phyloP scores from a whole-genome alignment of 257 asterid species.

The Ophiorrhiza pumila region DNA sequence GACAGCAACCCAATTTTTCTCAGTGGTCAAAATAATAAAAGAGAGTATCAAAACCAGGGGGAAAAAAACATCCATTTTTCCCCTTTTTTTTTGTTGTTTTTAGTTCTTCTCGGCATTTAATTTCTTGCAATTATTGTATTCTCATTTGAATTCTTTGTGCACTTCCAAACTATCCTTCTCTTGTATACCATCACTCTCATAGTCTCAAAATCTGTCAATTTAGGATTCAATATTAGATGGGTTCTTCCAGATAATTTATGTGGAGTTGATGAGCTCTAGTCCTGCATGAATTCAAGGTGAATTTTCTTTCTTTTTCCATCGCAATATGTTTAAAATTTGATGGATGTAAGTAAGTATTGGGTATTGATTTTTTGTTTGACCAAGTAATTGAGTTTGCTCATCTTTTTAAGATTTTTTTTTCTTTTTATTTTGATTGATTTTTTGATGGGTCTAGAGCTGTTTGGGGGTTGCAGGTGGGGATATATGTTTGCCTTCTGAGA shows the following conservation, averaged over 20 bases:
- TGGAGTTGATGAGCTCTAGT: constrained; percentile 6
- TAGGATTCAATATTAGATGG: not conserved
- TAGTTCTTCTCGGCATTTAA: too few relatives aligned
- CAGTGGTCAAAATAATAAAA: too few relatives aligned
- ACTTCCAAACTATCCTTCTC: too few relatives aligned
- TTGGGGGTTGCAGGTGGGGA: not conserved
- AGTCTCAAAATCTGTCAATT: too few relatives aligned
- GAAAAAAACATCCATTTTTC: too few relatives aligned
- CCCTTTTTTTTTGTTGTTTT: too few relatives aligned
- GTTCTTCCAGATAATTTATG: not conserved
- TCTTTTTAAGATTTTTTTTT: not conserved
- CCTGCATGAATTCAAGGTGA: constrained; percentile 18
- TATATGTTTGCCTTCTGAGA: not conserved
- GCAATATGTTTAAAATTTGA: not conserved
- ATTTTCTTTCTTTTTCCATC: not conserved
- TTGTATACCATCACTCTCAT: too few relatives aligned
- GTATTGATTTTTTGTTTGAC: too few relatives aligned
- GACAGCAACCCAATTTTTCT: too few relatives aligned
- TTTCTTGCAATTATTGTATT: too few relatives aligned
- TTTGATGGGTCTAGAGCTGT: not conserved
- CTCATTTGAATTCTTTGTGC: too few relatives aligned
- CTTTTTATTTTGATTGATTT: not conserved
- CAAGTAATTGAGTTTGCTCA: not conserved
- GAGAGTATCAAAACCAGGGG: too few relatives aligned
- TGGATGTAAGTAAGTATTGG: not conserved